Conservation (phyloP, 352 stramenopile species). For the Pythium biforme region DNA sequence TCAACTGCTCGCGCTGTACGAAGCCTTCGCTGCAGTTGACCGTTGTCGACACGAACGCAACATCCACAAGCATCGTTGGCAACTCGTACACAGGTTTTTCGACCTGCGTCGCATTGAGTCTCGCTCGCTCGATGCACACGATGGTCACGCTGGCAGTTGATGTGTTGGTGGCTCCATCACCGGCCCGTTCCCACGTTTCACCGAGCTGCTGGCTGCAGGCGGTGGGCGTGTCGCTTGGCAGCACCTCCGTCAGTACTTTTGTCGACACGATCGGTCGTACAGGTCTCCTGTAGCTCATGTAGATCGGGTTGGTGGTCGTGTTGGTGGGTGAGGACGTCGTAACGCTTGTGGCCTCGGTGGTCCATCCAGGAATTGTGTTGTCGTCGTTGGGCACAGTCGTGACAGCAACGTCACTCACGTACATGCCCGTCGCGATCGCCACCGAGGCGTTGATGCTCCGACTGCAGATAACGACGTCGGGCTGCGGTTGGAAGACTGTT, state of each 20-base stretch:
- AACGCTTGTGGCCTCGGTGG: neutral
- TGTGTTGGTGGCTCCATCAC: neutral
- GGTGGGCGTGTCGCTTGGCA: neutral
- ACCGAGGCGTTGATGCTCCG: neutral
- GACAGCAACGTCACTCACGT: constrained; percentile 15
- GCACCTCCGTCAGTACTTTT: neutral
- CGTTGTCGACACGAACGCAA: neutral
- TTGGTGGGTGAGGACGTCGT: neutral
- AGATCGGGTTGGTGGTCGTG: neutral
- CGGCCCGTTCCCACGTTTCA: neutral
- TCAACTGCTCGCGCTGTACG: neutral
- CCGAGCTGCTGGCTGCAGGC: neutral
- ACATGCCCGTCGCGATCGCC: constrained; percentile 10
- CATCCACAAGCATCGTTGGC: neutral
- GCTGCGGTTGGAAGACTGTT: neutral
- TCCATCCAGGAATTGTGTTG: constrained; percentile 7
- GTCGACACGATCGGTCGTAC: constrained; percentile 13
- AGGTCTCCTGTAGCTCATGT: constrained; percentile 14
- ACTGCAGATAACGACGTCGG: neutral
- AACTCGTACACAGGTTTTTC: neutral
- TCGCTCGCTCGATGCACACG: constrained; percentile 10
- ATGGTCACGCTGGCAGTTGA: neutral
- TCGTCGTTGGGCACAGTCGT: neutral
- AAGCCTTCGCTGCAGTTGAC: neutral
- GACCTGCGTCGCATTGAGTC: neutral